phyloP scores from a whole-genome alignment of 805 yeast genomes.

The Metschnikowia proteae region DNA sequence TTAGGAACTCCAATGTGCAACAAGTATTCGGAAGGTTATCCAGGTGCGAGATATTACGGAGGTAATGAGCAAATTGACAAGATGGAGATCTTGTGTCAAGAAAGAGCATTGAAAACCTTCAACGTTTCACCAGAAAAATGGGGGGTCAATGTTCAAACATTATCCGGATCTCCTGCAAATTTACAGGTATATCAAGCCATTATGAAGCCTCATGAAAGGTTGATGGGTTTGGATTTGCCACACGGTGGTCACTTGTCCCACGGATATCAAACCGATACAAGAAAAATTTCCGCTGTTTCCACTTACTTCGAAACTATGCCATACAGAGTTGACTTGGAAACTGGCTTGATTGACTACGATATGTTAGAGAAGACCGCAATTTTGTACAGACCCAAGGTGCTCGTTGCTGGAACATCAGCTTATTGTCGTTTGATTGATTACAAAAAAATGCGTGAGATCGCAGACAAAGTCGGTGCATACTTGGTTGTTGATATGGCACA shows the following conservation, averaged over 20 bases:
- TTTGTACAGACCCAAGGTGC: slow-evolving; percentile 90
- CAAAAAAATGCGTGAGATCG: slow-evolving; percentile 93
- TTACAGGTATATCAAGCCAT: slow-evolving; percentile 94
- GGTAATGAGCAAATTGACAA: slow-evolving; percentile 96
- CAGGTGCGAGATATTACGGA: slow-evolving; percentile 98
- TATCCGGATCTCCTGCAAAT: slow-evolving; percentile 98
- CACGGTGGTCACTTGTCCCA: slow-evolving; percentile 99
- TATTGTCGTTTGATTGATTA: slow-evolving; percentile 96
- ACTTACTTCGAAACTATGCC: slow-evolving; percentile 99
- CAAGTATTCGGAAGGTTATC: slow-evolving; percentile 98
- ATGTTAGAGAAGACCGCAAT: slow-evolving; percentile 87
- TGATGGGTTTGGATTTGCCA: slow-evolving; percentile 97
- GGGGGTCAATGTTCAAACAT: slow-evolving; percentile 97
- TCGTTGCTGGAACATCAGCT: slow-evolving; percentile 98
- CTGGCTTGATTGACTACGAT: slow-evolving; percentile 96
- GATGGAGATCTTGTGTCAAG: slow-evolving; percentile 88
- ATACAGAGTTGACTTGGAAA: slow-evolving; percentile 84
- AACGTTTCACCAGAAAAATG: slow-evolving; percentile 73
- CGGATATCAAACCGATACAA: slow-evolving; percentile 92
- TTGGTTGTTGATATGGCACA: slow-evolving; percentile 98
- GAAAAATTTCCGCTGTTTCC: slow-evolving; percentile 93
- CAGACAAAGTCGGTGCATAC: slow-evolving; percentile 96
- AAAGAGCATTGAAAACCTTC: slow-evolving; percentile 92
- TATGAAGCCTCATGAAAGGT: slow-evolving; percentile 91
- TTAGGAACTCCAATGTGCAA: slow-evolving; percentile 97